Conservation (phyloP, 805 yeast genomes). For the Jamesozyma spencerorum region DNA sequence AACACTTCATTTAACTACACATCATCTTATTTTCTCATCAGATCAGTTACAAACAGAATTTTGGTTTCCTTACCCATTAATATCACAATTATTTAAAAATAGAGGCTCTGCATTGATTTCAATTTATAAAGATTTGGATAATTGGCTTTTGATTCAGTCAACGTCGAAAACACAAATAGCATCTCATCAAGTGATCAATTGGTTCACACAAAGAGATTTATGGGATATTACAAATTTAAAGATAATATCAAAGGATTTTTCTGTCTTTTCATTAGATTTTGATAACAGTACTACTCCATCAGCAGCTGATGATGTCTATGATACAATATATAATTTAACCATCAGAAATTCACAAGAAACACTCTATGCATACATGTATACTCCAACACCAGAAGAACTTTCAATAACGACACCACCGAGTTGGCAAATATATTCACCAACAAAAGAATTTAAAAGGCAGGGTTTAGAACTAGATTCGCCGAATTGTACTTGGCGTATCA, state of each 20-base stretch:
- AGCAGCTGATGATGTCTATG: conserved; percentile 62
- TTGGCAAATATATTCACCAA: conserved; percentile 62
- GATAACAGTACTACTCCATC: conserved; percentile 36
- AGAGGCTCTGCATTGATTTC: conserved; percentile 41
- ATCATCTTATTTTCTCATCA: conserved; percentile 56
- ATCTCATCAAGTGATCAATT: conserved; percentile 4
- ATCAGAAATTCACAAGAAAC: conserved; percentile 42
- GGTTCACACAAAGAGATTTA: conserved; percentile 24
- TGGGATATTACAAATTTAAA: conserved; percentile 47
- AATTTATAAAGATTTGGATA: conserved; percentile 10
- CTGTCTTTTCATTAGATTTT: conserved; percentile 72
- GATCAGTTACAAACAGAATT: conserved; percentile 44
- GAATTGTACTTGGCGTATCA: conserved; percentile 54
- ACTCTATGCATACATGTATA: conserved; percentile 75
- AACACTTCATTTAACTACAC: conserved; percentile 60
- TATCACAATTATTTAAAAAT: conserved; percentile 49
- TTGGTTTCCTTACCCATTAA: conserved; percentile 88
- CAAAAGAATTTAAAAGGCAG: conserved; percentile 63
- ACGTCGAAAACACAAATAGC: background rate
- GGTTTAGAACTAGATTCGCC: conserved; percentile 37
- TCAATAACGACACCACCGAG: conserved; percentile 40
- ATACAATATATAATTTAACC: conserved; percentile 59
- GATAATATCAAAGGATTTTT: conserved; percentile 75
- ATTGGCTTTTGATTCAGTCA: conserved; percentile 2
- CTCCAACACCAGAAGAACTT: conserved; percentile 57